Evolutionary conservation across 345 rosid genomes (phyloP), one percentile per base, ranked within the genome.

Genomic region (Trapa incisa): DNA sequence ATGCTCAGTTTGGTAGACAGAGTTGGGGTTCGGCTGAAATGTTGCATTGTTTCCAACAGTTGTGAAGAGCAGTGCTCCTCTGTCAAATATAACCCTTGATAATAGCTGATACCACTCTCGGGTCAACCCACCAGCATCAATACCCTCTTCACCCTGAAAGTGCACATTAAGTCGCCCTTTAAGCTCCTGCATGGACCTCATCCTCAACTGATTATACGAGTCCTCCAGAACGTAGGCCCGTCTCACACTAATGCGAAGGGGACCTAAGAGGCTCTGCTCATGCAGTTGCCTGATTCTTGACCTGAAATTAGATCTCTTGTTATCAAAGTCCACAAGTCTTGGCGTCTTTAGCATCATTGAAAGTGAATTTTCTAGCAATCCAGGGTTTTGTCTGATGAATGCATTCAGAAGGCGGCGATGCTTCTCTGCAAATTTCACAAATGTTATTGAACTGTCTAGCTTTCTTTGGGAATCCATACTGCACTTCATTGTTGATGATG

Each of bases 121-220:
- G 3, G 97, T 93, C 74, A 93, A 81, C 64, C 98, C 98, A 45
- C 98, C 98, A 65, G 98, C 98, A 88, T 93, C 98, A 75, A 93
- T 90, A 62, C 98, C 98, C 77, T 93, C 98, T 73, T 93, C 98
- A 73, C 97, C 97, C 80, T 93, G 98, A 78, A 93, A 93, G 73
- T 88, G 96, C 72, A 93, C 97, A 39, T 90, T 93, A 73, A 90
- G 73, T 64, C 97, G 87, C 74, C 98, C 98, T 78, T 80, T 93
- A 71, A 93, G 80, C 80, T 93, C 98, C 75, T 78, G 97, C 56
- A 75, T 82, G 73, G 98, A 81, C 64, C 96, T 87, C 97, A 93
- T 87, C 41, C 98, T 84, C 76, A 93, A 80, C 83, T 93, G 97
- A 81, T 93, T 90, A 81, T 90, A 93, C 1, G 98, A 93, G 78